Evolutionary conservation across 2,329 filamentous ascomycete species (phyloP).

Genomic region (Ascochyta pisi): DNA sequence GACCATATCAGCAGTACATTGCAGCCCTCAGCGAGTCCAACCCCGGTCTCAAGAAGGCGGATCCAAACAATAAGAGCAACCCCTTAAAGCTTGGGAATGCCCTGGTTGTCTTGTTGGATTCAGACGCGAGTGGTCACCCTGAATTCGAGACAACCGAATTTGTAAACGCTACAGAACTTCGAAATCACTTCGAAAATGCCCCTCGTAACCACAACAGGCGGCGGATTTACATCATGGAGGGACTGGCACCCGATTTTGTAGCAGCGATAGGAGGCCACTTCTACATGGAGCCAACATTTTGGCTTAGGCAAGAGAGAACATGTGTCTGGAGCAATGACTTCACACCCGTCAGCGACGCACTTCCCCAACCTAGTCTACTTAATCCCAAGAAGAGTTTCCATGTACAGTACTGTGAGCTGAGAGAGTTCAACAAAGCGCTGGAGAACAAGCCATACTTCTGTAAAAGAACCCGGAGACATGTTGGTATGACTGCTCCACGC

Average conservation of each 20-base stretch:
- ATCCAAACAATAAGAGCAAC: conserved; percentile 34
- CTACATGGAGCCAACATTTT: conserved; percentile 45
- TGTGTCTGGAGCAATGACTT: conserved; percentile 47
- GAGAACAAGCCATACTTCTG: conserved; percentile 38
- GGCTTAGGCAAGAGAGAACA: conserved; percentile 42
- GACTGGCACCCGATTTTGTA: conserved; percentile 39
- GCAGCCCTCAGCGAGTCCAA: conserved; percentile 37
- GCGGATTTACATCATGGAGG: conserved; percentile 46
- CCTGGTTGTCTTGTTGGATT: conserved; percentile 36
- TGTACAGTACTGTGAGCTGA: conserved; percentile 44
- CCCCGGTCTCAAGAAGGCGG: conserved; percentile 37
- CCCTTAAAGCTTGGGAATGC: conserved; percentile 24
- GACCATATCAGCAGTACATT: conserved; percentile 40
- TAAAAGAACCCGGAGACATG: conserved; percentile 37
- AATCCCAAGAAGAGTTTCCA: conserved; percentile 37
- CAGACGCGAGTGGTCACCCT: conserved; percentile 14
- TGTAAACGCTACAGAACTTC: conserved; percentile 19
- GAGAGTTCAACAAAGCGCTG: conserved; percentile 39
- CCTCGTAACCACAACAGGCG: conserved; percentile 20
- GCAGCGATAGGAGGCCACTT: conserved; percentile 40
- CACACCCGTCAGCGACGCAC: conserved; percentile 42
- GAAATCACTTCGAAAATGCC: conserved; percentile 22
- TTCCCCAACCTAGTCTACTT: conserved; percentile 40
- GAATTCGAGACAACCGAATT: conserved; percentile 30
- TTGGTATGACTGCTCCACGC: conserved; percentile 41